Conservation (phyloP, 2,329 filamentous ascomycete genomes). For the Endoconidiophora polonica region DNA sequence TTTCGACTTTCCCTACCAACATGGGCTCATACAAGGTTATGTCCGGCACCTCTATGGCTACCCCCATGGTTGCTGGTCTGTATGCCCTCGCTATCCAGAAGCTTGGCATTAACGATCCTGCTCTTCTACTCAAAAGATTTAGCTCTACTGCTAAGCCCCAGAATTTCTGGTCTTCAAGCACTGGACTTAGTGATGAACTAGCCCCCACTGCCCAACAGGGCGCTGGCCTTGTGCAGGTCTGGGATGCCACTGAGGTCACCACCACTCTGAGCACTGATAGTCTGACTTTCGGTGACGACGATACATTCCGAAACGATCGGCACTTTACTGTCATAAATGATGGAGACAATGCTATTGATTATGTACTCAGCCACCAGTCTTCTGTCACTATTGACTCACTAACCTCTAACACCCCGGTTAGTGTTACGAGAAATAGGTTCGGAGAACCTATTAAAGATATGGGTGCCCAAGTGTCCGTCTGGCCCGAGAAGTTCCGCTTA, state of each 20-base stretch:
- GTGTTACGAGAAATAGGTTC: background rate
- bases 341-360: background rate
- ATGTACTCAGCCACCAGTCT: background rate
- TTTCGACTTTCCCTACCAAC: slow-evolving; percentile 13
- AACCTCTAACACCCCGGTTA: background rate
- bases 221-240: slow-evolving; percentile 21
- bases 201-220: slow-evolving; percentile 35
- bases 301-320: background rate
- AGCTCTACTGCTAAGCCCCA: slow-evolving; percentile 25
- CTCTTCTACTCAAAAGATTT: slow-evolving; percentile 26
- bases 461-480: background rate
- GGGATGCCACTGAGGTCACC: slow-evolving; percentile 14
- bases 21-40: slow-evolving; percentile 11
- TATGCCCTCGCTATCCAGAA: slow-evolving; percentile 21
- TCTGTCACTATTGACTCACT: background rate
- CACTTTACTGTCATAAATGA: background rate
- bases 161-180: slow-evolving; percentile 22
- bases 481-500: background rate
- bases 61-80: slow-evolving; percentile 13
- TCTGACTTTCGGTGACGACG: background rate
- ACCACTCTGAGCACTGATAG: background rate
- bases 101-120: slow-evolving; percentile 27
- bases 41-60: slow-evolving; percentile 15
- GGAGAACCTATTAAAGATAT: background rate
- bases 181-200: slow-evolving; percentile 17